A percentile compares a stretch with the other conserved stretches of the same genome.
phyloP scores from a whole-genome alignment of 129 eudicot species.

The Tagetes erecta region DNA sequence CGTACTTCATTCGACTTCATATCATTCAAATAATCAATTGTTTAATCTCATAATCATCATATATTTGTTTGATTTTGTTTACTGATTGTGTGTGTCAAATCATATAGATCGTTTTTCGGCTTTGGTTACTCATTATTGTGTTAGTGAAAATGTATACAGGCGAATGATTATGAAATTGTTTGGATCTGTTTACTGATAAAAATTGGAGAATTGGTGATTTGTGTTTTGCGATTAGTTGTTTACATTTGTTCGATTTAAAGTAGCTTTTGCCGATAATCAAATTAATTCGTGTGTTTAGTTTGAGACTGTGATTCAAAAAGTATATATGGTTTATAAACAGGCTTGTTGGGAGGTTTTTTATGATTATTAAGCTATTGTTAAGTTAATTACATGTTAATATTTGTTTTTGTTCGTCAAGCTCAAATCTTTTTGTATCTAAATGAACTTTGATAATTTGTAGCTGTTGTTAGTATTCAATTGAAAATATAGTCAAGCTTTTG shows the following conservation, averaged over 20 bases:
- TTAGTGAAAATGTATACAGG: not conserved
- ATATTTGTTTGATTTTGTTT: not conserved
- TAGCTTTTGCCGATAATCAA: not conserved
- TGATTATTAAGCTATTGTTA: not conserved
- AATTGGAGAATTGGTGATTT: not conserved
- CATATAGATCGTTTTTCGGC: not conserved
- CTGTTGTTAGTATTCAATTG: too few species aligned
- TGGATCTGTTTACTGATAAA: not conserved
- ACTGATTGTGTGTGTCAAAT: not conserved
- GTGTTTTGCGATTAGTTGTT: not conserved
- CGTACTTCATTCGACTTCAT: constrained; percentile 16
- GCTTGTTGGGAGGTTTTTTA: not conserved
- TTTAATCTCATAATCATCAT: not conserved
- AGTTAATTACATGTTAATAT: not conserved
- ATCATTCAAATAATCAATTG: too few species aligned
- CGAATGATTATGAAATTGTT: not conserved
- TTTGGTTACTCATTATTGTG: not conserved
- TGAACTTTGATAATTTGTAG: too few species aligned
- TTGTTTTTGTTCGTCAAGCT: not conserved
- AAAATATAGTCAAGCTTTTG: not conserved
- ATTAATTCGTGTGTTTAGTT: not conserved
- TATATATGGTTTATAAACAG: not conserved
- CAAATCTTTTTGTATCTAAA: too few species aligned
- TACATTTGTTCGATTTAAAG: not conserved
- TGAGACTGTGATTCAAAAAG: not conserved